A percentile compares a stretch with the other conserved stretches of the same genome.
These are phyloP conservation scores for Camellia sinensis DNA, from an alignment of 148 eudicot genomes.

Conservation along the genomic window DNA sequence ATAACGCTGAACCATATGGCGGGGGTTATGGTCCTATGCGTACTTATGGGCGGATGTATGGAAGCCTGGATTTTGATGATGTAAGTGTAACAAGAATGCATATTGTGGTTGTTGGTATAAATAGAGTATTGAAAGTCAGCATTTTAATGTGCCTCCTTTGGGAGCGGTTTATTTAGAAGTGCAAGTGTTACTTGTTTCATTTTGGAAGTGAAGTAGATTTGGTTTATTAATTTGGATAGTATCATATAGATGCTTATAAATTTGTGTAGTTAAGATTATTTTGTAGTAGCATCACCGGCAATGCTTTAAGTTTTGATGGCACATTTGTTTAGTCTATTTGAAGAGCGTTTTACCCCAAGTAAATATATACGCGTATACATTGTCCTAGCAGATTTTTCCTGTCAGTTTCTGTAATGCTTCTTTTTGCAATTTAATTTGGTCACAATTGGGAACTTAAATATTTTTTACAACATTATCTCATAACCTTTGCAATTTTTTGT, in stretches of 20 bases:
- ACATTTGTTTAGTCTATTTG: neutral
- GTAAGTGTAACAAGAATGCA: constrained; percentile 43
- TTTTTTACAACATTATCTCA: neutral
- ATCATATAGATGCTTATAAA: neutral
- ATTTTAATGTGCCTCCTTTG: neutral
- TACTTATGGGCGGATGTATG: constrained; percentile 80
- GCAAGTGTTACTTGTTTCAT: neutral
- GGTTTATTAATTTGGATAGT: neutral
- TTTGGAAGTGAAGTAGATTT: neutral
- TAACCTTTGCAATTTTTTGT: neutral
- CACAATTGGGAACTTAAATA: neutral
- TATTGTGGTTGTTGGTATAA: neutral
- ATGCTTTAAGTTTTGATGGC: neutral
- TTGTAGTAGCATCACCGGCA: neutral
- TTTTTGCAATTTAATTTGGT: neutral
- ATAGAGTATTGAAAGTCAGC: neutral
- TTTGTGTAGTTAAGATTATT: neutral
- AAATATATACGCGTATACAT: neutral
- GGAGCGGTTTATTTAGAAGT: no score
- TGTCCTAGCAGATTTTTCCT: neutral
- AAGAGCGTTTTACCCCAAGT: neutral
- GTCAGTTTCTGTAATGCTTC: neutral
- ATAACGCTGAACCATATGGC: constrained; percentile 64
- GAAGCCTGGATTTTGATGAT: constrained; percentile 72
- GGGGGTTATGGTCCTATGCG: constrained; percentile 81